phyloP scores from a whole-genome alignment of 495 filamentous ascomycete species.

The Daldinia childiae region DNA sequence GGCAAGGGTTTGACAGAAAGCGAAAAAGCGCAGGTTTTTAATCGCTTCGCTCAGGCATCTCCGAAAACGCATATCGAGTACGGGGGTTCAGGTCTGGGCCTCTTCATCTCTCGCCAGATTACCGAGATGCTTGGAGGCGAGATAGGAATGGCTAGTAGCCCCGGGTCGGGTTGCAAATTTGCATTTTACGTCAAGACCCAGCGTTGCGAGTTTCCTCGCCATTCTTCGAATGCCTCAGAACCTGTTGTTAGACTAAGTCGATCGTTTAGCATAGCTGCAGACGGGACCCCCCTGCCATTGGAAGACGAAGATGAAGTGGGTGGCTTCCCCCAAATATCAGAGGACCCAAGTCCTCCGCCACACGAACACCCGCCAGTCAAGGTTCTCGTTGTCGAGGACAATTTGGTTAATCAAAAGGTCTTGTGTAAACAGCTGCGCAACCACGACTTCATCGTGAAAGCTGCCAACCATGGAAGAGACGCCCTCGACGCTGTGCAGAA shows the following conservation, averaged over 20 bases:
- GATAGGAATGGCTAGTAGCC: slow-evolving; percentile 74
- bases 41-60: slow-evolving; percentile 79
- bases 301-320: slow-evolving; percentile 11
- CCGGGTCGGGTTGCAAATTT: slow-evolving; percentile 77
- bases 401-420: slow-evolving; percentile 78
- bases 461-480: slow-evolving; percentile 80
- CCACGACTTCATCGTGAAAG: slow-evolving; percentile 69
- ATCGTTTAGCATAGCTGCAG: slow-evolving; percentile 41
- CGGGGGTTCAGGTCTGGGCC: slow-evolving; percentile 78
- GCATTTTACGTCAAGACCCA: slow-evolving; percentile 76
- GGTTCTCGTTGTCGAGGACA: slow-evolving; percentile 79
- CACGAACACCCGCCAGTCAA: slow-evolving; percentile 34
- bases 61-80: slow-evolving; percentile 78
- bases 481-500: slow-evolving; percentile 64
- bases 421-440: slow-evolving; percentile 70
- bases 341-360: neutral
- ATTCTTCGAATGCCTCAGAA: neutral
- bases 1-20: slow-evolving; percentile 74
- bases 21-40: slow-evolving; percentile 74
- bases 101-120: slow-evolving; percentile 78
- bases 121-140: slow-evolving; percentile 80
- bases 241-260: slow-evolving; percentile 26
- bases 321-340: neutral
- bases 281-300: slow-evolving; percentile 26
- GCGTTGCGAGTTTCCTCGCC: slow-evolving; percentile 3